Percentiles rank a stretch among this genome's conserved stretches.
These are phyloP conservation scores for Aureobasidium mangrovei DNA, from an alignment of 2,329 filamentous ascomycete species.

Conservation along the genomic window DNA sequence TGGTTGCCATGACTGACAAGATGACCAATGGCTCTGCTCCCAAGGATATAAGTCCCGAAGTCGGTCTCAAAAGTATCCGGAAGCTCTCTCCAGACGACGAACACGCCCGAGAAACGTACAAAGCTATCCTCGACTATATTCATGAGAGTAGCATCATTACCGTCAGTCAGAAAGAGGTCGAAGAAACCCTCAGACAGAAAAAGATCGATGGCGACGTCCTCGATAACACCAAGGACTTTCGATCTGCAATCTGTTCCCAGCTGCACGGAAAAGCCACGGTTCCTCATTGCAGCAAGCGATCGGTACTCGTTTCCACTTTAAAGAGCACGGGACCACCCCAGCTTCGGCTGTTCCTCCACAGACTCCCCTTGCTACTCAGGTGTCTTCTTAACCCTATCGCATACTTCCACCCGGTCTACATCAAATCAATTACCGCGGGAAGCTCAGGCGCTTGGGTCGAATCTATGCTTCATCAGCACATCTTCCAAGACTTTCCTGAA, in stretches of 20 bases:
- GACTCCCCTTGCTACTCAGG: constrained; percentile 42
- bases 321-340: constrained; percentile 34
- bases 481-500: constrained; percentile 42
- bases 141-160: constrained; percentile 31
- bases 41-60: constrained; percentile 28
- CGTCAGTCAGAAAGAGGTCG: constrained; percentile 12
- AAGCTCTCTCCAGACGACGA: constrained; percentile 38
- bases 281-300: constrained; percentile 41
- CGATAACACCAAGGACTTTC: constrained; percentile 36
- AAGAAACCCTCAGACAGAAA: constrained; percentile 19
- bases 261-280: constrained; percentile 42
- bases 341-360: constrained; percentile 38
- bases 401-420: constrained; percentile 45
- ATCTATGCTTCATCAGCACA: constrained; percentile 36
- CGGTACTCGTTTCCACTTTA: constrained; percentile 42
- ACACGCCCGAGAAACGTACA: constrained; percentile 35
- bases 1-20: constrained; percentile 18
- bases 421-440: constrained; percentile 42
- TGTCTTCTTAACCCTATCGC: constrained; percentile 40
- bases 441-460: constrained; percentile 45
- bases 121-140: constrained; percentile 34
- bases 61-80: constrained; percentile 33
- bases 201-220: constrained; percentile 28
- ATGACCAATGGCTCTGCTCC: constrained; percentile 35
- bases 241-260: constrained; percentile 42